Evolutionary conservation across 1,284 basidiomycete genomes (phyloP).

Genomic region (Apiotrichum porosum): DNA sequence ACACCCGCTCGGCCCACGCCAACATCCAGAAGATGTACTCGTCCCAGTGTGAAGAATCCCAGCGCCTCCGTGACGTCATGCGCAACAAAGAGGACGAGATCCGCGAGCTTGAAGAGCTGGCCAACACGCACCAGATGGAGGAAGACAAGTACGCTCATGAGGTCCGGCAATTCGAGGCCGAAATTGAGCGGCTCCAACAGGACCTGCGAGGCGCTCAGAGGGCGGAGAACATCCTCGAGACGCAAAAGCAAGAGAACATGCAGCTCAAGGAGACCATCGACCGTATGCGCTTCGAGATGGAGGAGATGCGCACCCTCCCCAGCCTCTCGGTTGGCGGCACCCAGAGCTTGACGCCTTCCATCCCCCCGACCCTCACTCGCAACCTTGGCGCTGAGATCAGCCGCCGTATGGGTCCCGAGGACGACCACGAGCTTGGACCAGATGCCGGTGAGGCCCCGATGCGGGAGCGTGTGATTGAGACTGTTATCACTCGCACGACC

Average conservation of each 20-base stretch:
- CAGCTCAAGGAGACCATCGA: slow-evolving; percentile 89
- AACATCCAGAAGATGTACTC: slow-evolving; percentile 76
- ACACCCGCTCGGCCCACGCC: slow-evolving; percentile 62
- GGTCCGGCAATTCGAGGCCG: slow-evolving; percentile 63
- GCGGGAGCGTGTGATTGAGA: slow-evolving; percentile 42
- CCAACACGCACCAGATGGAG: slow-evolving; percentile 55
- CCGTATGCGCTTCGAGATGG: slow-evolving; percentile 76
- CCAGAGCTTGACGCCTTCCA: slow-evolving; percentile 27
- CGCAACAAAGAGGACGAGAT: slow-evolving; percentile 68
- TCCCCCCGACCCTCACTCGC: slow-evolving; percentile 62
- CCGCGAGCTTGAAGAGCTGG: slow-evolving; percentile 58
- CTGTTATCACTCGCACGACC: slow-evolving; percentile 46
- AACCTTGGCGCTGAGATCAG: slow-evolving; percentile 75
- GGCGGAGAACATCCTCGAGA: slow-evolving; percentile 61
- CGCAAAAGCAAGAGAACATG: slow-evolving; percentile 78
- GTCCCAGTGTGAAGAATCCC: slow-evolving; percentile 74
- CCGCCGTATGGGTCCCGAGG: slow-evolving; percentile 54
- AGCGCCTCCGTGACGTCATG: slow-evolving; percentile 67
- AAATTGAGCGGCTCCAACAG: slow-evolving; percentile 59
- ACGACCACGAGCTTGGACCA: slow-evolving; percentile 53
- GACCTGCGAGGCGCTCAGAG: slow-evolving; percentile 65
- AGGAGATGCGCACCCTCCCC: slow-evolving; percentile 71
- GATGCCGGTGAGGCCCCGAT: slow-evolving; percentile 14
- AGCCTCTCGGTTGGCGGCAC: too few relatives aligned
- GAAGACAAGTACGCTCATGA: slow-evolving; percentile 58